phyloP scores from a whole-genome alignment of 108 stramenopile genomes.

The Bacterosira constricta region DNA sequence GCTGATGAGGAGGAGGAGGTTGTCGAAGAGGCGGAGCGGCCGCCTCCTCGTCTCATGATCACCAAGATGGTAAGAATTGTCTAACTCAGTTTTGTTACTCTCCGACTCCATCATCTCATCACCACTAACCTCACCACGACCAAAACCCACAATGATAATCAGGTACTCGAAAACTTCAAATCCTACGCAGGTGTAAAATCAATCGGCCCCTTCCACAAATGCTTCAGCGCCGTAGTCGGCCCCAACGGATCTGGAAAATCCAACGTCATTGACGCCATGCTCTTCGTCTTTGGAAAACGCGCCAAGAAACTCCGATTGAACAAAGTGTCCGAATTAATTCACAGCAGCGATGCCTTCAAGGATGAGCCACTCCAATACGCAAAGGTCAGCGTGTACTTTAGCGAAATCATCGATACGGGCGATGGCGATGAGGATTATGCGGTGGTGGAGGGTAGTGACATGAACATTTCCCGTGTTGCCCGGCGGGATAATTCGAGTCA shows the following conservation, averaged over 20 bases:
- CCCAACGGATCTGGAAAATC: slow-evolving; percentile 98
- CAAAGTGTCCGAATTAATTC: slow-evolving; percentile 97
- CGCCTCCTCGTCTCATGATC: slow-evolving; percentile 89
- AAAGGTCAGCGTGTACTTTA: slow-evolving; percentile 91
- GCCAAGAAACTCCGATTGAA: slow-evolving; percentile 97
- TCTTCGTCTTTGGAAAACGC: slow-evolving; percentile 99
- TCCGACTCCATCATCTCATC: background rate
- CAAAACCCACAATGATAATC: background rate
- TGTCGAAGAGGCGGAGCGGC: slow-evolving; percentile 24
- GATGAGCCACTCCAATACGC: slow-evolving; percentile 73
- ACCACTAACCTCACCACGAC: background rate
- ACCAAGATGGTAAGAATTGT: slow-evolving; percentile 84
- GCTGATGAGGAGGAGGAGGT: background rate
- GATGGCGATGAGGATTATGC: slow-evolving; percentile 84
- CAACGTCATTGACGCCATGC: slow-evolving; percentile 99
- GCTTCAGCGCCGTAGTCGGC: slow-evolving; percentile 95
- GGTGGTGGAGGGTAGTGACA: slow-evolving; percentile 77
- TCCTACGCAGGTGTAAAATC: slow-evolving; percentile 92
- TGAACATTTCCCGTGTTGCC: slow-evolving; percentile 89
- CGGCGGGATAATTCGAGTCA: slow-evolving; percentile 85
- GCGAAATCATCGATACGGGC: slow-evolving; percentile 89
- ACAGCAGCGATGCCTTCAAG: slow-evolving; percentile 80
- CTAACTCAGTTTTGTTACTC: background rate
- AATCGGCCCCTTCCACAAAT: slow-evolving; percentile 91
- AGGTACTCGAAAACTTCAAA: slow-evolving; percentile 98